Percentiles rank a stretch among this genome's conserved stretches.
These are phyloP conservation scores for Phytophthora idaei DNA, from an alignment of 352 stramenopile genomes.

Conservation along the genomic window DNA sequence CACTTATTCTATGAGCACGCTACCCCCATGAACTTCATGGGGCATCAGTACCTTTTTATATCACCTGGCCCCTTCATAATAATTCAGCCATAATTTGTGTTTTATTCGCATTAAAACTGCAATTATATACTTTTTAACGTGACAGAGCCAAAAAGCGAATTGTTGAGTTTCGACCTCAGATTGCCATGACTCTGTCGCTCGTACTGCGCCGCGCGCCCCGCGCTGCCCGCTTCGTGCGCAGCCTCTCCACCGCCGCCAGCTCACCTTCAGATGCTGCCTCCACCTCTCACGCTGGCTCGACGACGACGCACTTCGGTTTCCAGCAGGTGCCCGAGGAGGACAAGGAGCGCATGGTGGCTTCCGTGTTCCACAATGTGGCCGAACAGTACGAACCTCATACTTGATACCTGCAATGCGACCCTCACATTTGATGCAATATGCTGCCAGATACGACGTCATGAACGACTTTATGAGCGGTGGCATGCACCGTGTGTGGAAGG, in stretches of 20 bases:
- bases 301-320: slow-evolving; percentile 90
- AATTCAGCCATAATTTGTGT: no score
- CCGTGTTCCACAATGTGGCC: slow-evolving; percentile 98
- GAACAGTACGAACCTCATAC: slow-evolving; percentile 77
- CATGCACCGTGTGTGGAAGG: slow-evolving; percentile 97
- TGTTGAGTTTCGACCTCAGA: slow-evolving; percentile 14
- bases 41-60: no score
- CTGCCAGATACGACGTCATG: slow-evolving; percentile 95
- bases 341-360: slow-evolving; percentile 95
- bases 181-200: slow-evolving; percentile 24
- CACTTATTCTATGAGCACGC: no score
- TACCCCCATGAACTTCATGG: no score
- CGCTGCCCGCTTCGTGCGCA: slow-evolving; percentile 19
- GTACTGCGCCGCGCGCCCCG: slow-evolving; percentile 21
- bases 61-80: no score
- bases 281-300: slow-evolving; percentile 29
- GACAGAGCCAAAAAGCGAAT: background rate
- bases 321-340: slow-evolving; percentile 89
- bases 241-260: slow-evolving; percentile 13
- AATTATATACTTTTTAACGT: no score
- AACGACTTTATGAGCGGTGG: slow-evolving; percentile 99
- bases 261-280: background rate
- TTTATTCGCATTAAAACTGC: no score
- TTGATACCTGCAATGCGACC: slow-evolving; percentile 61
- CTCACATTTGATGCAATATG: slow-evolving; percentile 1